A percentile compares a stretch with the other conserved stretches of the same genome.
Evolutionary conservation across 1,284 basidiomycete genomes (phyloP).

Genomic region (Ustilago shanxiensis): DNA sequence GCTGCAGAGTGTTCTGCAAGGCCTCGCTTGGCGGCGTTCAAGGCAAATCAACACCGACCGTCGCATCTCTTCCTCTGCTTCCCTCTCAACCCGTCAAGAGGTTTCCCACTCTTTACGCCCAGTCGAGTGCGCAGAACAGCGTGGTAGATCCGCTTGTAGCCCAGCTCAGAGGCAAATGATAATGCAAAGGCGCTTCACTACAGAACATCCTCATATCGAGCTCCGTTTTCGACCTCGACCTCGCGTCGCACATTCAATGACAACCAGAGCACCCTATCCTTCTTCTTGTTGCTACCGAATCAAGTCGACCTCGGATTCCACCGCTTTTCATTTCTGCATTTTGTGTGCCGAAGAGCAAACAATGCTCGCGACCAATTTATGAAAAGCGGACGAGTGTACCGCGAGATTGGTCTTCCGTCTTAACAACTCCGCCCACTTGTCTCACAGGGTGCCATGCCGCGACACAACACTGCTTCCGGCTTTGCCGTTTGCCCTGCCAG

Average conservation of each 20-base stretch:
- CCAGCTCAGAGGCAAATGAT: background rate
- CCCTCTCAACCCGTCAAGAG: background rate
- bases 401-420: background rate
- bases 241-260: background rate
- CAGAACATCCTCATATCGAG: background rate
- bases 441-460: too few species aligned
- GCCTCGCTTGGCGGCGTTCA: slow-evolving; percentile 26
- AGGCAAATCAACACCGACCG: background rate
- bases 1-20: slow-evolving; percentile 5
- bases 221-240: slow-evolving; percentile 1
- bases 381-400: background rate
- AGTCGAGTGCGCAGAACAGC: background rate
- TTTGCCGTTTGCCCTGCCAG: background rate
- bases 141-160: slow-evolving; percentile 1
- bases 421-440: background rate
- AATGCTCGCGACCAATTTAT: background rate
- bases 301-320: background rate
- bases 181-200: background rate
- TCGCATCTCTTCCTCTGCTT: background rate
- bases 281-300: too few species aligned
- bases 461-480: background rate
- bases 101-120: background rate
- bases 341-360: background rate
- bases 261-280: background rate
- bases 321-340: background rate